Evolutionary conservation across 345 rosid species (phyloP).

Genomic region (Heritiera littoralis): DNA sequence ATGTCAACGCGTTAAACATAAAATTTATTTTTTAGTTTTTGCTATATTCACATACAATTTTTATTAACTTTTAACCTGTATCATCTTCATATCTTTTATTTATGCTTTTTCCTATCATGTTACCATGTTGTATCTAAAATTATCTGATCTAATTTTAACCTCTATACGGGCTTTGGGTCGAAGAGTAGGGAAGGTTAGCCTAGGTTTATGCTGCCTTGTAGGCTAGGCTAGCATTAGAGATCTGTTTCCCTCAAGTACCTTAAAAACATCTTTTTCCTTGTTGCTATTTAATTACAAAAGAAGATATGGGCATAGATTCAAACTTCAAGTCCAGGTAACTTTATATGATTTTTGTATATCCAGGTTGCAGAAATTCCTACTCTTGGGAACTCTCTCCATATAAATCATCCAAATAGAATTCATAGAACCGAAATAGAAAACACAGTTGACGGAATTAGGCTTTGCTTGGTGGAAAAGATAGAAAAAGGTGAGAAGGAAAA

Average conservation of each 20-base stretch:
- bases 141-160: too few species aligned
- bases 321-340: slow-evolving; percentile 8
- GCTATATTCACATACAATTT: too few species aligned
- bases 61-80: too few species aligned
- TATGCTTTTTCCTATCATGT: too few species aligned
- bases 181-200: slow-evolving; percentile 2
- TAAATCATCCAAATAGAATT: neutral
- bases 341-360: slow-evolving; percentile 2
- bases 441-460: neutral
- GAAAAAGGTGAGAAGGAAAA: too few species aligned
- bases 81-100: too few species aligned
- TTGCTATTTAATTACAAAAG: neutral
- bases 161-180: neutral
- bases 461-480: too few species aligned
- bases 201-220: slow-evolving; percentile 15
- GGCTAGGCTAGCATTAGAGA: slow-evolving; percentile 6
- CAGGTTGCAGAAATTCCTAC: neutral
- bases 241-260: neutral
- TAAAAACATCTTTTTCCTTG: neutral
- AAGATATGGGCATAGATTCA: neutral
- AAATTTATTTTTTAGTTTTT: too few species aligned
- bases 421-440: neutral
- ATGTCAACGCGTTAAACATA: too few species aligned
- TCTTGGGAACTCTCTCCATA: neutral
- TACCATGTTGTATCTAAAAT: too few species aligned